Evolutionary conservation across 169 alveolate species (phyloP), one percentile per base, ranked within the genome.

Genomic region (Cryptosporidium xiaoi): DNA sequence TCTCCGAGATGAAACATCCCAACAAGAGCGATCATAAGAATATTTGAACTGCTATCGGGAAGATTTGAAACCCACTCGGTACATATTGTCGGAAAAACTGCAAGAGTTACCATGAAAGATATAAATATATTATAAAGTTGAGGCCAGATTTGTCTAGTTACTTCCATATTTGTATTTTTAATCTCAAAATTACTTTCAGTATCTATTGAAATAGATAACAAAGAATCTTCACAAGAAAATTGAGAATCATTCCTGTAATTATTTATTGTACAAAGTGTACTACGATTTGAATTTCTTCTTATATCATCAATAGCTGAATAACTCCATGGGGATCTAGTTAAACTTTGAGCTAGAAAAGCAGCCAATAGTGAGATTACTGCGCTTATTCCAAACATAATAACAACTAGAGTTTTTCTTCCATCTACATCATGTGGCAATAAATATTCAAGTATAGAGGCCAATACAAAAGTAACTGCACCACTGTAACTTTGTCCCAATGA

Each of bases 1-100:
- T 77, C 87, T 13, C 87, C 87, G 12, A 77, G 51, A 62, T 77
- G 87, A 48, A 77, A 77, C 69, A 77, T 77, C 27, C 87, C 87
- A 44, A 77, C 87, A 5, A 77, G 69, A 4, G 20, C 33, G 3
- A 77, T 62, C 64, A 62, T 77, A 20, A 77, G 46, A 3, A 40
- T 27, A 27, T 77, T 77, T 12, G 87, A 77, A 31, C 64, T 58
- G 44, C 34, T 56, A 10, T 60, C 87, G 4, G 87, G 77, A n/a
- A 77, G 33, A 6, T n/a, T 27, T 6, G 77, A 24, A 31, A 36
- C 71, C 87, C 87, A 77, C 20, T 77, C 77, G 4, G 87, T 56
- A 15, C 64, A 77, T 48, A 77, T 60, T 15, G 87, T 77, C 13
- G 87, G 87, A 48, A 77, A 77, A 5, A 77, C 87, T 13, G 87